Evolutionary conservation across 805 yeast genomes (phyloP), one percentile per base, ranked within the genome.

Genomic region (Ogataea angusta): DNA sequence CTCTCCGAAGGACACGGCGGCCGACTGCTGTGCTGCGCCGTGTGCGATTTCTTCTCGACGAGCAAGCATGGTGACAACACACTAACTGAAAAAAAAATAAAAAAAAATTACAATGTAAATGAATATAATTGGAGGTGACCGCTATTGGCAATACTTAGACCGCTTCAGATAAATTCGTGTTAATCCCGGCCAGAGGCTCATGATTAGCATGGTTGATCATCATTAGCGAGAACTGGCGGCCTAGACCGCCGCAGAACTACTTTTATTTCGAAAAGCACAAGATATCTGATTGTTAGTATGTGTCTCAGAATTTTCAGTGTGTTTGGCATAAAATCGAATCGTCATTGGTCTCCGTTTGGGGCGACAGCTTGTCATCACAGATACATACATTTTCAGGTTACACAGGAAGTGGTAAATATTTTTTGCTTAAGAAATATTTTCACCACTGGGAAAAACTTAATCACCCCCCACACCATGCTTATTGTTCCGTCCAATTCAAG

Each of bases 351-450:
- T 78, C 83, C 81, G 84, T 69, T 70, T 79, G 84, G 84, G 84
- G 84, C 84, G 84, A 79, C 84, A 78, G 53, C 73, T 59, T 68
- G 80, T 78, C 84, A 78, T 78, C 84, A 77, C 56, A 38, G 39
- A 46, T 35, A 45, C 37, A 31, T 38, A 30, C 34, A 25, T 28
- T 28, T 38, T 33, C 23, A 15, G 17, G 27, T 13, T 40, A 35
- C 26, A 40, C 40, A 40, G 23, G n/a, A 30, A 25, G 25, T 29
- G 26, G n/a, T n/a, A 2, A 22, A 16, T 17, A 33, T 28, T 22
- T 27, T 30, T 39, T 30, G 15, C 21, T 9, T 7, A 10, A 29
- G 5, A 18, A n/a, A 24, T 33, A 29, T 24, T 26, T 30, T 30
- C 33, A 18, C 24, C n/a, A 18, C 23, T 18, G n/a, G 28, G 19